Evolutionary conservation across 805 yeast species (phyloP), one percentile per base, ranked within the genome.

Genomic region (Monosporozyma siamensis): DNA sequence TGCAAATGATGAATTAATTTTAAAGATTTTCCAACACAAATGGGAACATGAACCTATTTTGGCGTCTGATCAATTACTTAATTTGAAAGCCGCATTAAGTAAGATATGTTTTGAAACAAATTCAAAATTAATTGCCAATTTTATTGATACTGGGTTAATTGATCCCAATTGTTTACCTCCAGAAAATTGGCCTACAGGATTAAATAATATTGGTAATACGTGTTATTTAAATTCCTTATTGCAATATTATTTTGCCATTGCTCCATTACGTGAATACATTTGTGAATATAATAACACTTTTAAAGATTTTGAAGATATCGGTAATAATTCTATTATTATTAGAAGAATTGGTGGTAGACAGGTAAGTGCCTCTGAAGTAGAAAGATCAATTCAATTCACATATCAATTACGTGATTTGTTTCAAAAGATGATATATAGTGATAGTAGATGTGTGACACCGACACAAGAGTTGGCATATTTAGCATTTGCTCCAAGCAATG

Each of bases 201-300:
- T 92, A 55, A 85, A 82, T 61, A 92, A 92, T 58, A 89, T 88
- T 48, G 98, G 98, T 20, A 92, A 92, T 58, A 90, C 98, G 0
- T 92, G 98, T 62, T 89, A 89, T 52, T 68, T 92, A 60, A 90
- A 92, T 59, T 90, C 97, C 0, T 68, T 92, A 39, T 65, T 90
- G 34, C 98, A 90, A 58, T 90, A 82, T 55, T 90, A 87, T 60
- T 92, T 88, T 65, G 82, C 87, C 6, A 76, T 92, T 36, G 75
- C 77, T 43, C 97, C 96, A 0, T 66, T 92, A 31, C 71, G 97
- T 44, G 75, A 81, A 3, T 71, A 73, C 46, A 71, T 87, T 15
- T 51, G 84, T 41, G 52, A 67, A 2, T 88, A 83, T 51, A 68
- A 75, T 37, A 73, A 63, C 18, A 54, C 61, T 39, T 38, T 52